Percentiles rank a stretch among this genome's conserved stretches.
phyloP scores from a whole-genome alignment of 371 early-diverging fungal species.

The Mucor lusitanicus region DNA sequence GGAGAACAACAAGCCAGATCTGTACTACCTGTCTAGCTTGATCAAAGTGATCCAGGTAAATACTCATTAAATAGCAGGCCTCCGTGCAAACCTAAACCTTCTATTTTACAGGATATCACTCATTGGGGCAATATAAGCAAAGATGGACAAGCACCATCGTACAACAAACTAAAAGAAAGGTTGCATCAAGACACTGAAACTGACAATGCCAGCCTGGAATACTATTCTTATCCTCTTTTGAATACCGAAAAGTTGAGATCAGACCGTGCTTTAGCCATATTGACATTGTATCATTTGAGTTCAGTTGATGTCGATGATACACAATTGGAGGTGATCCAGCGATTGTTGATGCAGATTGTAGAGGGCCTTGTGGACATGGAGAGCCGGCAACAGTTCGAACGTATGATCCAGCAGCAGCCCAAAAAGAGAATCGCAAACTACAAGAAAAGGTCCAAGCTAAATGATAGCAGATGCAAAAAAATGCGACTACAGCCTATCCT shows the following conservation, averaged over 20 bases:
- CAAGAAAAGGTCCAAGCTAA: conserved; percentile 6
- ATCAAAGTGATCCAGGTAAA: conserved; percentile 17
- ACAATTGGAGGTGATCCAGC: background rate
- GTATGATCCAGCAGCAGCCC: conserved; percentile 11
- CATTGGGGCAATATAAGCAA: conserved; percentile 1
- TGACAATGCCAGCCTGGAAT: background rate
- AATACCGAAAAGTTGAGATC: conserved; percentile 2
- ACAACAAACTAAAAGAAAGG: background rate
- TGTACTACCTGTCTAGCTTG: conserved; percentile 10
- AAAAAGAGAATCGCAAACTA: conserved; percentile 10
- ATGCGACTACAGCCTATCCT: conserved; percentile 8
- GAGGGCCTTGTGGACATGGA: conserved; percentile 23
- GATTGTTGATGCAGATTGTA: conserved; percentile 5
- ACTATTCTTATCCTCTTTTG: conserved; percentile 9
- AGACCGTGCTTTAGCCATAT: conserved; percentile 13
- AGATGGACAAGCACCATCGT: background rate
- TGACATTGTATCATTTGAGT: conserved; percentile 13
- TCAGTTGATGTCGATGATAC: background rate
- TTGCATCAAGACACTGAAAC: background rate
- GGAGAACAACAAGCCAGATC: background rate
- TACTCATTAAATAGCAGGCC: background rate
- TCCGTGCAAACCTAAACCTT: background rate
- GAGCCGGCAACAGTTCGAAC: conserved; percentile 6
- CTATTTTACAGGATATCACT: background rate
- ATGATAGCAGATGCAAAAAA: background rate